Evolutionary conservation across 2,329 filamentous ascomycete species (phyloP).

Genomic region (Elsinoe necatrix): DNA sequence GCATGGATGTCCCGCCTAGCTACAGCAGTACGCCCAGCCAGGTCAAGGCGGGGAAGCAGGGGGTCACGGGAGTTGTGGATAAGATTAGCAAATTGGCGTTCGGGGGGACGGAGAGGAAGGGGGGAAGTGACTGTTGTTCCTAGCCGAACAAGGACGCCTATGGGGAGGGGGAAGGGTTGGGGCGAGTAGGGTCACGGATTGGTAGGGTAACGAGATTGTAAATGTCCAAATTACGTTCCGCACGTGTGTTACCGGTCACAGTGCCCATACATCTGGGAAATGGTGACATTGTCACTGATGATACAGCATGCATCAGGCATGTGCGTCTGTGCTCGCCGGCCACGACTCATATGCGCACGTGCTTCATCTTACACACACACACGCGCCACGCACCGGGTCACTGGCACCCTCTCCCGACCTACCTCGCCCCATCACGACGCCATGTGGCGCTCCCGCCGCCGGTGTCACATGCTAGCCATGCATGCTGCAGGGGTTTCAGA

Average conservation of each 20-base stretch:
- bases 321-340: not conserved
- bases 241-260: too few relatives aligned
- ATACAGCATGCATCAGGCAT: too few relatives aligned
- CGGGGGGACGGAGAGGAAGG: conserved; percentile 32
- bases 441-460: not conserved
- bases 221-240: too few relatives aligned
- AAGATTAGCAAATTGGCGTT: conserved; percentile 43
- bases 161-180: too few relatives aligned
- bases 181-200: too few relatives aligned
- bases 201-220: not conserved
- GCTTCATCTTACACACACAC: not conserved
- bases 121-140: conserved; percentile 20
- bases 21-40: conserved; percentile 66
- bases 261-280: too few relatives aligned
- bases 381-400: not conserved
- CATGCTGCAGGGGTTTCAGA: not conserved
- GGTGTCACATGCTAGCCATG: not conserved
- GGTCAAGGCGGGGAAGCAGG: conserved; percentile 35
- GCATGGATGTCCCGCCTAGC: conserved; percentile 70
- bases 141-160: too few relatives aligned
- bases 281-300: too few relatives aligned
- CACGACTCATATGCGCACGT: not conserved
- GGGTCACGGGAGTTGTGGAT: conserved; percentile 40
- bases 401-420: not conserved
- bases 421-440: not conserved